phyloP scores from a whole-genome alignment of 192 early-diverging fungal genomes.

The Podila minutissima region DNA sequence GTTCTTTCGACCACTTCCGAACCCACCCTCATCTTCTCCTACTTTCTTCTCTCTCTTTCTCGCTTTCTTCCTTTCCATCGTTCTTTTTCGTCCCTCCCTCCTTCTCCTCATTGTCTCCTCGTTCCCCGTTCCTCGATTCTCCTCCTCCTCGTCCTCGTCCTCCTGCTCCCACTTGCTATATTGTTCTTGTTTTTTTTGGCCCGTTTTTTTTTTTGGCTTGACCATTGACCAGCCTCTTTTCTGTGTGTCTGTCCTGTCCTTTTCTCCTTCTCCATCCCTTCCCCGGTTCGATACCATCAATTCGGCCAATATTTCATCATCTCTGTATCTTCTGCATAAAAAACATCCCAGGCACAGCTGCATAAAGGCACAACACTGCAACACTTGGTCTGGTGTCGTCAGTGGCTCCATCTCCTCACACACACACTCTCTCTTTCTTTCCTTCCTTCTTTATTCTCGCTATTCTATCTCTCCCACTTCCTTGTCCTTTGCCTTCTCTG shows the following conservation, averaged over 20 bases:
- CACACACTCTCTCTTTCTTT: not conserved
- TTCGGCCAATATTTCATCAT: too few relatives aligned
- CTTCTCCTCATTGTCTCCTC: not conserved
- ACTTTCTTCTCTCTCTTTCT: not conserved
- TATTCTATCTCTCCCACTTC: not conserved
- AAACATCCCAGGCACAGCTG: not conserved
- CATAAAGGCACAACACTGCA: slow-evolving; percentile 1
- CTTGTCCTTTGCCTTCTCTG: not conserved
- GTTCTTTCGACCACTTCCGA: not conserved
- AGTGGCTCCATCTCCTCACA: not conserved
- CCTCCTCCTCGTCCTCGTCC: not conserved
- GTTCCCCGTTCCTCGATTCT: slow-evolving; percentile 20
- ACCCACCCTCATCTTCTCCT: not conserved
- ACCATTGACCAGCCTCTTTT: not conserved
- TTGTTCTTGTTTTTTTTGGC: not conserved
- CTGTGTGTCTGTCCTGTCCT: not conserved
- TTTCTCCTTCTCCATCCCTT: not conserved
- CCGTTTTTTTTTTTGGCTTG: not conserved
- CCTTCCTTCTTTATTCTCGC: not conserved
- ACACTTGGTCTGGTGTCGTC: not conserved
- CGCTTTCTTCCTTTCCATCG: not conserved
- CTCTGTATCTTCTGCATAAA: not conserved
- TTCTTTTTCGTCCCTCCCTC: not conserved
- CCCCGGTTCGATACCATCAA: not conserved
- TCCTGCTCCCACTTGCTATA: not conserved